Evolutionary conservation across 164 flowering plant species (phyloP).

Genomic region (Sedum album): DNA sequence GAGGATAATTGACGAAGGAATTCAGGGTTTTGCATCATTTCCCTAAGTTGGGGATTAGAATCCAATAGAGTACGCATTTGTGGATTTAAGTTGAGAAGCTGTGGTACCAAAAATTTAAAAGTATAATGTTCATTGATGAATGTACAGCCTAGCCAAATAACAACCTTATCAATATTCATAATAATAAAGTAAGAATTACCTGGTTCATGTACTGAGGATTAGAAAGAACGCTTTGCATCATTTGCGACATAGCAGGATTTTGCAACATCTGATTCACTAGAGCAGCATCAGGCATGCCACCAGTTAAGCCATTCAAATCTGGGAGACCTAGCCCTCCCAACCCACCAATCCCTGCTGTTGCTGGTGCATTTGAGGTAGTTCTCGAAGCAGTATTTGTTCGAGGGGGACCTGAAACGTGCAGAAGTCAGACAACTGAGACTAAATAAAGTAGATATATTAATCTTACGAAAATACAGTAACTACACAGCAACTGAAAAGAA

Average conservation of each 20-base stretch:
- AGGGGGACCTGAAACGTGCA: constrained; percentile 30
- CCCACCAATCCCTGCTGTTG: constrained; percentile 48
- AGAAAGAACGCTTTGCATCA: constrained; percentile 59
- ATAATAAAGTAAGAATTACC: constrained; percentile 13
- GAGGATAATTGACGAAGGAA: constrained; percentile 55
- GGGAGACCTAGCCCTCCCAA: constrained; percentile 64
- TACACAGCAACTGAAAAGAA: too few relatives aligned
- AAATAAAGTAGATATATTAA: neutral
- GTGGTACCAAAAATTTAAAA: neutral
- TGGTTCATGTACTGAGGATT: constrained; percentile 43
- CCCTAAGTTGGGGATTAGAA: constrained; percentile 46
- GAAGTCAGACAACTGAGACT: neutral
- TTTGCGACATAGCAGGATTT: constrained; percentile 81
- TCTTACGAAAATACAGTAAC: neutral
- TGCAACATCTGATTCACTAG: constrained; percentile 63
- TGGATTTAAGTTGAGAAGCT: constrained; percentile 21
- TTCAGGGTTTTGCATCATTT: constrained; percentile 75
- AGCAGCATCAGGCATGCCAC: constrained; percentile 50
- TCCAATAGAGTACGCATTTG: constrained; percentile 33
- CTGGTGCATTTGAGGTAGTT: constrained; percentile 40
- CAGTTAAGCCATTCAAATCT: constrained; percentile 45
- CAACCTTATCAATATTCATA: neutral
- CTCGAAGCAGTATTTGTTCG: constrained; percentile 51
- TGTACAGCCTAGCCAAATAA: neutral
- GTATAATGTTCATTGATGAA: constrained; percentile 7